Evolutionary conservation across 139 green algal genomes (phyloP).

Genomic region (Chlamydomonas sphaeroides): DNA sequence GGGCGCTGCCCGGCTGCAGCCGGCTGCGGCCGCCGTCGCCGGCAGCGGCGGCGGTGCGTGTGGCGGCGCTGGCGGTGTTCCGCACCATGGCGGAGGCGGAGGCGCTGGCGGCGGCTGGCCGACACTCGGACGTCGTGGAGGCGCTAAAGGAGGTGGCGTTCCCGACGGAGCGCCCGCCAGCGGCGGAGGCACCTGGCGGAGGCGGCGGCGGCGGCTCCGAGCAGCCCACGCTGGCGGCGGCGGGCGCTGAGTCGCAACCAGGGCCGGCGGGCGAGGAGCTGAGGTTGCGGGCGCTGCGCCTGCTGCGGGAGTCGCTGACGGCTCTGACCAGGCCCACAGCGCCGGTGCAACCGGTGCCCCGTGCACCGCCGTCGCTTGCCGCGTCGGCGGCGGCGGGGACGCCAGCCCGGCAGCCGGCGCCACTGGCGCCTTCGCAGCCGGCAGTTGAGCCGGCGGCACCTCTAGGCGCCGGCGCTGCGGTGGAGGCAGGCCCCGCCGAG

Average conservation of each 20-base stretch:
- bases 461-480: neutral
- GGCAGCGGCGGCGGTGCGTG: neutral
- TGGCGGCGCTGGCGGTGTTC: conserved; percentile 11
- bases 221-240: neutral
- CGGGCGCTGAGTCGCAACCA: neutral
- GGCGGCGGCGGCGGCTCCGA: neutral
- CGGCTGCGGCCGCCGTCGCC: neutral
- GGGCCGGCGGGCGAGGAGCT: neutral
- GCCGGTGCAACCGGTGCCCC: no score
- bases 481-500: no score
- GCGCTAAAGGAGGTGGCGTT: conserved; percentile 7
- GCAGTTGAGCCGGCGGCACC: neutral
- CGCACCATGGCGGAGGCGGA: conserved; percentile 28
- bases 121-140: neutral
- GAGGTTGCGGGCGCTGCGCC: conserved; percentile 2
- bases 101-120: conserved; percentile 4
- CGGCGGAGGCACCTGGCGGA: neutral
- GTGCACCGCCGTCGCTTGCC: no score
- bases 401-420: neutral
- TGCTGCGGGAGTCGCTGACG: neutral
- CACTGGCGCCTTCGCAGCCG: neutral
- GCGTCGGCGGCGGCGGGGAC: no score
- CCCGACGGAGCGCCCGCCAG: neutral
- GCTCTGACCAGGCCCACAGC: neutral
- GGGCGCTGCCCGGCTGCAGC: neutral